Percentiles rank a stretch among this genome's conserved stretches.
Evolutionary conservation across 768 basidiomycete genomes (phyloP).

Genomic region (Sarcomyxa edulis): DNA sequence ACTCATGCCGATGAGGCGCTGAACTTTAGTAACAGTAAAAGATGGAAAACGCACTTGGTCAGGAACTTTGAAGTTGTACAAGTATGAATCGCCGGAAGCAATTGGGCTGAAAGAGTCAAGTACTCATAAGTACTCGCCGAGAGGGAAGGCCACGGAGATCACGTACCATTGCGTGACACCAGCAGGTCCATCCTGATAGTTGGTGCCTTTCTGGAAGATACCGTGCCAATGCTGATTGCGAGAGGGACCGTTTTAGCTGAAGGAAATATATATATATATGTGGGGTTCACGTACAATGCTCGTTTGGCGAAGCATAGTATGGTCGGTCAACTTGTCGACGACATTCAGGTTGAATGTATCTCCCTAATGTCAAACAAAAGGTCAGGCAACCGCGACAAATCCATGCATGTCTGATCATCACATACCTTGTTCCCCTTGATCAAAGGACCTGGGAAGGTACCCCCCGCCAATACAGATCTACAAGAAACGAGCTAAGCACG

Average conservation of each 20-base stretch:
- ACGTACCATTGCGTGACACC: constrained; percentile 1
- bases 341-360: constrained; percentile 38
- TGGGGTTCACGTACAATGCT: constrained; percentile 24
- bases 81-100: constrained; percentile 31
- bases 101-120: constrained; percentile 35
- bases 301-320: constrained; percentile 21
- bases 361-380: too few relatives aligned
- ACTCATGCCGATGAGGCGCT: too few relatives aligned
- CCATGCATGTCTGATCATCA: too few relatives aligned
- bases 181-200: constrained; percentile 40
- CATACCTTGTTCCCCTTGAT: constrained; percentile 29
- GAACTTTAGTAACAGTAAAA: too few relatives aligned
- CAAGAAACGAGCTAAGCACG: neutral
- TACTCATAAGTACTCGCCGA: too few relatives aligned
- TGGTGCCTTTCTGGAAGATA: constrained; percentile 34
- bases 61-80: constrained; percentile 31
- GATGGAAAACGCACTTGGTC: too few relatives aligned
- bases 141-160: too few relatives aligned
- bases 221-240: constrained; percentile 30
- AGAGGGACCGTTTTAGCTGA: too few relatives aligned
- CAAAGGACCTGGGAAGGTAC: constrained; percentile 43
- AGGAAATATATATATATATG: too few relatives aligned
- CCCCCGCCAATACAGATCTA: constrained; percentile 41
- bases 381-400: neutral
- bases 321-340: constrained; percentile 35